Evolutionary conservation across 2,329 filamentous ascomycete species (phyloP).

Genomic region (Fusarium subglutinans): DNA sequence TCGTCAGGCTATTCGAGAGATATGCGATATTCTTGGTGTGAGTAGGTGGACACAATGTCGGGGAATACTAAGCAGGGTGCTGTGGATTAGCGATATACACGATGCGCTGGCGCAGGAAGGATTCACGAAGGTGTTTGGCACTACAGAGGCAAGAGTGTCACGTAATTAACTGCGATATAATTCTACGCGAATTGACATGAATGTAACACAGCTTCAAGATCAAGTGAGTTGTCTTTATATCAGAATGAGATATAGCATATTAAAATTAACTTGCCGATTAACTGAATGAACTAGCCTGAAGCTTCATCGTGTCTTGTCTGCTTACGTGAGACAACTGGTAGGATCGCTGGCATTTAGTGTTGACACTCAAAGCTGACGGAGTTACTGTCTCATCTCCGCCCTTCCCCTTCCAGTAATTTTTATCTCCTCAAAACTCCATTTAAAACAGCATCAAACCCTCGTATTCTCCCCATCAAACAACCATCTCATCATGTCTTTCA

Average conservation of each 20-base stretch:
- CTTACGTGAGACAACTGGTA: not conserved
- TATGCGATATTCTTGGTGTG: accelerated
- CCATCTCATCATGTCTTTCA: not conserved
- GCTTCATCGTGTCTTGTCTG: accelerated
- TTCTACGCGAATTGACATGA: not conserved
- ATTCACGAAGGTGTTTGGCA: accelerated
- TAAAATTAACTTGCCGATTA: no score
- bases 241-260: no score
- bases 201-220: accelerated
- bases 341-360: not conserved
- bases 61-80: accelerated
- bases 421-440: not conserved
- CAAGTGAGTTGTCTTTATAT: accelerated
- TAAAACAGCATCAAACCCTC: accelerated
- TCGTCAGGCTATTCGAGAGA: not conserved
- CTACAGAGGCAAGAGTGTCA: no score
- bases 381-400: not conserved
- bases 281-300: no score
- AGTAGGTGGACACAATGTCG: accelerated
- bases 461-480: accelerated
- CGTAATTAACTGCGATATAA: not conserved
- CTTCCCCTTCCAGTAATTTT: not conserved
- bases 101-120: accelerated
- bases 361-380: not conserved
- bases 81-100: not conserved